phyloP scores from a whole-genome alignment of 2,329 filamentous ascomycete species.

The Hansfordia pulvinata region DNA sequence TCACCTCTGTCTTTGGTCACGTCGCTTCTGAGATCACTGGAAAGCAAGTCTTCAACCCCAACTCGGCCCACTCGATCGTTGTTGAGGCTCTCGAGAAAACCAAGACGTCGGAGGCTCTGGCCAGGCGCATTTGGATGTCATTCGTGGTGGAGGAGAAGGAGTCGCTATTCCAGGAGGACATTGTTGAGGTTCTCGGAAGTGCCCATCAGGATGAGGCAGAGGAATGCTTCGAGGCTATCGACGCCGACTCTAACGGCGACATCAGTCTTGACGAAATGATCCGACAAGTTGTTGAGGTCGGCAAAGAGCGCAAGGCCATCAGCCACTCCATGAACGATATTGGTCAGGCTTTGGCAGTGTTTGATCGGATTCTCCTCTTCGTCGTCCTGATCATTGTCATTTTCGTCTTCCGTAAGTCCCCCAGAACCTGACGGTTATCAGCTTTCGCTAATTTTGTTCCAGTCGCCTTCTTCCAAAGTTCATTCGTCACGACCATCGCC shows the following conservation, averaged over 20 bases:
- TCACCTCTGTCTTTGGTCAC: slow-evolving; percentile 86
- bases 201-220: slow-evolving; percentile 66
- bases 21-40: slow-evolving; percentile 91
- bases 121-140: slow-evolving; percentile 94
- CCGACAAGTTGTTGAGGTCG: slow-evolving; percentile 70
- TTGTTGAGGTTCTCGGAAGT: slow-evolving; percentile 74
- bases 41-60: slow-evolving; percentile 88
- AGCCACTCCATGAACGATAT: slow-evolving; percentile 94
- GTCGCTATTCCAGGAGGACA: slow-evolving; percentile 64
- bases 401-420: slow-evolving; percentile 61
- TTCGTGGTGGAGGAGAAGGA: slow-evolving; percentile 87
- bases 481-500: slow-evolving; percentile 71
- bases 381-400: slow-evolving; percentile 70
- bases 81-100: slow-evolving; percentile 79
- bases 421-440: no score
- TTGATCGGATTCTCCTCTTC: slow-evolving; percentile 74
- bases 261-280: slow-evolving; percentile 95
- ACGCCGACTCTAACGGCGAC: slow-evolving; percentile 83
- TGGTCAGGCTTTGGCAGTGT: slow-evolving; percentile 80
- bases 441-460: slow-evolving; percentile 4
- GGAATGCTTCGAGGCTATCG: slow-evolving; percentile 69
- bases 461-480: slow-evolving; percentile 80
- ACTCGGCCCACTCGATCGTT: slow-evolving; percentile 79
- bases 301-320: slow-evolving; percentile 77
- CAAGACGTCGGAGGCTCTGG: slow-evolving; percentile 76